phyloP scores from a whole-genome alignment of 2,329 filamentous ascomycete species.

The Fusarium oligoseptatum region DNA sequence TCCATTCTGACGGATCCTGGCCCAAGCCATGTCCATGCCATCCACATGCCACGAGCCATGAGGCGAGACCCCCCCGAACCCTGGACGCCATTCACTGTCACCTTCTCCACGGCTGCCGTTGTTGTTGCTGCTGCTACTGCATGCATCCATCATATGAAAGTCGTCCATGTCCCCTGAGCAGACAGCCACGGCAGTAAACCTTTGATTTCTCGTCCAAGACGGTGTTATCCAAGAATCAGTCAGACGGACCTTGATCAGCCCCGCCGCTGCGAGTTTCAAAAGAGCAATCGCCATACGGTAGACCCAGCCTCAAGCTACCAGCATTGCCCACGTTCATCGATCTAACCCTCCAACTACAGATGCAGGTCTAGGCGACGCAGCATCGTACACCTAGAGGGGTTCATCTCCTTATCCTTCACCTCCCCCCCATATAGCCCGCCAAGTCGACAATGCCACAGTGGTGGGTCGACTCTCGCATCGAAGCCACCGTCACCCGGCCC shows the following conservation, averaged over 20 bases:
- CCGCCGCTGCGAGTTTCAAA: background rate
- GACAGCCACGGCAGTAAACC: conserved; percentile 15
- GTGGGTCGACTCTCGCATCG: conserved; percentile 80
- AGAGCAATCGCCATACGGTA: conserved; percentile 21
- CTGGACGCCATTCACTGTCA: conserved; percentile 33
- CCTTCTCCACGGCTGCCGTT: conserved; percentile 17
- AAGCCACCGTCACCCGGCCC: conserved; percentile 75
- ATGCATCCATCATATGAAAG: conserved; percentile 42
- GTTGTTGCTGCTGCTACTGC: background rate
- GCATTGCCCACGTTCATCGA: conserved; percentile 15
- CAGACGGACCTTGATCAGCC: background rate
- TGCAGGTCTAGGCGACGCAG: conserved; percentile 31
- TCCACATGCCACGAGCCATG: conserved; percentile 43
- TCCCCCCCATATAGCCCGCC: conserved; percentile 14
- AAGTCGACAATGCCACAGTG: conserved; percentile 61
- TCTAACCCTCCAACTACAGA: conserved; percentile 30
- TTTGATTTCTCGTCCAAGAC: conserved; percentile 12
- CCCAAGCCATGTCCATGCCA: conserved; percentile 36
- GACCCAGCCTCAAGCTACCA: conserved; percentile 9
- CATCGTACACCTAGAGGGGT: conserved; percentile 30
- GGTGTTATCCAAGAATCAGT: background rate
- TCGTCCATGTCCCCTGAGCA: conserved; percentile 37
- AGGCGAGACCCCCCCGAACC: conserved; percentile 31
- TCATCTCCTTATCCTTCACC: conserved; percentile 22
- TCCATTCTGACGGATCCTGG: conserved; percentile 35